Base-by-base conservation (phyloP, 2,329 filamentous ascomycete species). In the Colletotrichum sp. region DNA sequence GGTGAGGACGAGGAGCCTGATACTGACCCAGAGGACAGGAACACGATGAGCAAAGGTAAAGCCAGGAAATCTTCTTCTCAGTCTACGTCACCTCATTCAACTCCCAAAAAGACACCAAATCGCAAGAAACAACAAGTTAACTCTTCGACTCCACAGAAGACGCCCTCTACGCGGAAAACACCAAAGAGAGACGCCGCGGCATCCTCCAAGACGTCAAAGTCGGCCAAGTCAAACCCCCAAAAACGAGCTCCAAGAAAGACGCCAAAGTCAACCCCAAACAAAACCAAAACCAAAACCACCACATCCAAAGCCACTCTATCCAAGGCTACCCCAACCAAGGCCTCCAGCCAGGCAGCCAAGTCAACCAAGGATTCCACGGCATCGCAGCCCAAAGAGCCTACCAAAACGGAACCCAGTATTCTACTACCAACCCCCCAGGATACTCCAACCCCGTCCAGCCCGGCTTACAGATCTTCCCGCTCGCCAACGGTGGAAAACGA, bases 1-100 rank as follows among this genome's bases (percentile, higher is more conserved):
- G 80, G 78, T 36, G 81, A 78, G 12, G 73, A 76, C 39, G 80
- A 81, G 36, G 80, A 79, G 2, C 80, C 78, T 27, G 81, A 79
- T 44, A 77, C 78, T 73, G 77, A 79, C 73, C 22, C 39, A 4
- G 76, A 71, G 16, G 65, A 72, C 11, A 71, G 62, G 36, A 27
- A 62, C 61, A 30, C 27, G 30, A 44, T 27, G 49, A 39, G 39
- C 52, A 76, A 77, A 77, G 75, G 75, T 77, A 77, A 77, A 77
- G 75, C 66, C 19, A 71, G 27, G 63, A 67, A 61, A 29, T 67
- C 39, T 44, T 44, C 72, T 71, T 71, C 72, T 76, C 30, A 52
- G 30, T 67, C 62, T 34, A 55, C 72, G 63, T 71, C 72, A 73
- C 32, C 69, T 65, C 49, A 67, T 44, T 70, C 74, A 25, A 49